Conservation (phyloP, 176 grass and related monocot genomes). For the Panicum miliaceum region DNA sequence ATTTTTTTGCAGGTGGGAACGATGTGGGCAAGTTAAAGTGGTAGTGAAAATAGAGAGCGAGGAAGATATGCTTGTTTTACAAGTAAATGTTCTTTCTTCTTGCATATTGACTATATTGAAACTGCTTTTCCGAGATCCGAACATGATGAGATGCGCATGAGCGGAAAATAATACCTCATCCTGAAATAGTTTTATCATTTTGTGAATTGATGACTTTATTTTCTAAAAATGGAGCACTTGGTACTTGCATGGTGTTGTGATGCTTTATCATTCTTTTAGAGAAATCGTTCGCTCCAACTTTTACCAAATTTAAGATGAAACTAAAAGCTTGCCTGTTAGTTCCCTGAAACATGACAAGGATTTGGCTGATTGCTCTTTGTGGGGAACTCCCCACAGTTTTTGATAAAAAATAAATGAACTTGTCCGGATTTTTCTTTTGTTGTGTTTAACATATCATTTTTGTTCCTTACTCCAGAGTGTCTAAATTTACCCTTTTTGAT, state of each 20-base stretch:
- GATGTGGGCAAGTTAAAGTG: conserved; percentile 95
- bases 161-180: background rate
- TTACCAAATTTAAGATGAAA: background rate
- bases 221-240: background rate
- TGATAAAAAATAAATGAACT: background rate
- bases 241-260: background rate
- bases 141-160: background rate
- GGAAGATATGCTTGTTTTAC: conserved; percentile 93
- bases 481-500: background rate
- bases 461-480: background rate
- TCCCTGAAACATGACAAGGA: background rate
- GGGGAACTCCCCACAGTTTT: background rate
- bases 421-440: background rate
- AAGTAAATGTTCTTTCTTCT: conserved; percentile 57
- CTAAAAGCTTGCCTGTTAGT: background rate
- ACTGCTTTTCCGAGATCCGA: background rate
- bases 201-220: background rate
- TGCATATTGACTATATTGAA: background rate
- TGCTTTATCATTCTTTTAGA: background rate
- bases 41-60: conserved; percentile 91
- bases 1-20: conserved; percentile 78
- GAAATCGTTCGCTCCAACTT: background rate
- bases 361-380: background rate
- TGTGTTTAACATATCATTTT: background rate
- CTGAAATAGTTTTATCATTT: background rate